Evolutionary conservation across 2,329 filamentous ascomycete genomes (phyloP).

Genomic region (Alternaria sp.): DNA sequence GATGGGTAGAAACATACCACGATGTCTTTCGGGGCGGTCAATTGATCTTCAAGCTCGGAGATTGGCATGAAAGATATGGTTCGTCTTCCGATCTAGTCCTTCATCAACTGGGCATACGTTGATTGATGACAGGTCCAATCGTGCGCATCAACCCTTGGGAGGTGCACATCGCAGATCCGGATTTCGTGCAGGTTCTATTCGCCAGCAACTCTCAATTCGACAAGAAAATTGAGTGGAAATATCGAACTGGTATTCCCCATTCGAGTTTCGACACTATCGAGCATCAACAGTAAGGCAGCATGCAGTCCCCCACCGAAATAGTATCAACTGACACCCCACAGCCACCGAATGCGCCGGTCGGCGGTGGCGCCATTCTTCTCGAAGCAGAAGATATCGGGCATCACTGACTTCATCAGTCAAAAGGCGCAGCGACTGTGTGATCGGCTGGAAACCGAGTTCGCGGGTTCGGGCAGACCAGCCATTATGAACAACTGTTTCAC

Average conservation of each 20-base stretch:
- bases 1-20: conserved; percentile 9
- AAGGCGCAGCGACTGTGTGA: neutral
- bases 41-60: too few relatives aligned
- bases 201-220: too few relatives aligned
- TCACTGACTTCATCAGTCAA: neutral
- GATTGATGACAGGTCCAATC: neutral
- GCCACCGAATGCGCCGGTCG: conserved; percentile 27
- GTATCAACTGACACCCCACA: too few relatives aligned
- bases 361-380: conserved; percentile 36
- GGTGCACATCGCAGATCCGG: conserved; percentile 16
- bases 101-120: neutral
- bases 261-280: neutral
- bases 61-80: too few relatives aligned
- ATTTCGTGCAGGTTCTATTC: neutral
- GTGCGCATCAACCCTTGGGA: conserved; percentile 9
- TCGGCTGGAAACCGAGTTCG: neutral
- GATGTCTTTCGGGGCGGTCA: too few relatives aligned
- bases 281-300: conserved; percentile 18
- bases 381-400: conserved; percentile 2
- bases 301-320: too few relatives aligned
- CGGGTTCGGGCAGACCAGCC: neutral
- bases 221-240: too few relatives aligned
- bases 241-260: too few relatives aligned
- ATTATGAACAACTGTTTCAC: neutral
- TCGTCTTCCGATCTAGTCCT: neutral